Percentiles rank a stretch among this genome's conserved stretches.
Conservation (phyloP, 192 early-diverging fungal genomes). For the Lunasporangiospora selenospora region DNA sequence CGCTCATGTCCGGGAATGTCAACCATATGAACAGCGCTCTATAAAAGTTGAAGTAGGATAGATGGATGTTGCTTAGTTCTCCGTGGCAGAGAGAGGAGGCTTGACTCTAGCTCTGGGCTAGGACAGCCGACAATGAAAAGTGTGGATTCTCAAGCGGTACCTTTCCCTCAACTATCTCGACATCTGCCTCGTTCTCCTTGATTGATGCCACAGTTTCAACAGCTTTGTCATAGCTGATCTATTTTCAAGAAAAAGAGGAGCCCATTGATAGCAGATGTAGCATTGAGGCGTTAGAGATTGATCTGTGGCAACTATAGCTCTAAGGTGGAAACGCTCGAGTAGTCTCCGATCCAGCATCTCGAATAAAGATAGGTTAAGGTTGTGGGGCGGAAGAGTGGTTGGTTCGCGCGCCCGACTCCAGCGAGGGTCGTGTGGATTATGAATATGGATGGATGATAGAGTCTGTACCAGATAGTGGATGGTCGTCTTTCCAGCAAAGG, state of each 20-base stretch:
- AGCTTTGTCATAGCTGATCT: conserved; percentile 58
- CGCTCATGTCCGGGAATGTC: conserved; percentile 93
- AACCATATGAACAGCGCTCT: conserved; percentile 65
- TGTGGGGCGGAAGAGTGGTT: no score
- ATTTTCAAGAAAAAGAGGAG: no score
- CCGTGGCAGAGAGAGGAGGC: background rate
- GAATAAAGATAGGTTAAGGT: no score
- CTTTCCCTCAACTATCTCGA: conserved; percentile 51
- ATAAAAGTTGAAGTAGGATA: conserved; percentile 4
- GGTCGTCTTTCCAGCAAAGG: conserved; percentile 40
- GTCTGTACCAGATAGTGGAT: conserved; percentile 43
- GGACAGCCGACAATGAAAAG: background rate
- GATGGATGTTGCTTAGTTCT: background rate
- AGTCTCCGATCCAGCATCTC: no score
- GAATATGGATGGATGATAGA: no score
- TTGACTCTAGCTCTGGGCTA: background rate
- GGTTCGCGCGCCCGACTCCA: no score
- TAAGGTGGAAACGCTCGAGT: no score
- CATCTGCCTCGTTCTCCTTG: conserved; percentile 70
- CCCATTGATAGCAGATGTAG: no score
- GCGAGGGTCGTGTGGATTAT: no score
- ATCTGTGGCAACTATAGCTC: no score
- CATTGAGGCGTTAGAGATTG: no score
- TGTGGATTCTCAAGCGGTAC: conserved; percentile 12
- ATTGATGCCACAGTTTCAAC: conserved; percentile 71